Conservation (phyloP, 306 rosid species). For the Vigna radiata region DNA sequence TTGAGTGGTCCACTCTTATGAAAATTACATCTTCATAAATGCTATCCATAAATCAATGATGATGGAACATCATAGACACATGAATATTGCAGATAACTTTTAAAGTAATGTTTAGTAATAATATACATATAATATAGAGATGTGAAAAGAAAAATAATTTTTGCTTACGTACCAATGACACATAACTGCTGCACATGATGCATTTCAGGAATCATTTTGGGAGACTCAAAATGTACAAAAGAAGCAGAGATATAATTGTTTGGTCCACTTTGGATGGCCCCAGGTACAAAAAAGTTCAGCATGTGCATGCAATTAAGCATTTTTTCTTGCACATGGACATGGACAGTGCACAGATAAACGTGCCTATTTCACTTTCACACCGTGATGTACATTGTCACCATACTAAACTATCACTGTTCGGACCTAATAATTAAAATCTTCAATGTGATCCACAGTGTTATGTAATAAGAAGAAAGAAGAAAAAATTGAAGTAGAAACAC, state of each 20-base stretch:
- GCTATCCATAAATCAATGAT: background rate
- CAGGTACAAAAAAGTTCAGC: conserved; percentile 32
- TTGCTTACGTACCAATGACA: background rate
- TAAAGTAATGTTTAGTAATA: background rate
- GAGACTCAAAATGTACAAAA: conserved; percentile 24
- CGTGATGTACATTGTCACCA: background rate
- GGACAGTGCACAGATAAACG: conserved; percentile 9
- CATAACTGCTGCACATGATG: conserved; percentile 16
- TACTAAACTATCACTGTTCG: background rate
- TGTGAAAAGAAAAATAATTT: background rate
- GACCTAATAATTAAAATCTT: background rate
- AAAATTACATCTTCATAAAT: no score
- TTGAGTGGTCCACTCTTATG: no score
- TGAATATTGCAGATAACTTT: background rate
- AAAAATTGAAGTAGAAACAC: background rate
- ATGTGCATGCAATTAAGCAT: conserved; percentile 33
- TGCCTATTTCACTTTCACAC: background rate
- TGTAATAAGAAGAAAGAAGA: background rate
- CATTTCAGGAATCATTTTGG: conserved; percentile 3
- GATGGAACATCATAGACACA: background rate
- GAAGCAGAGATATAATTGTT: conserved; percentile 26
- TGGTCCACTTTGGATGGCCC: conserved; percentile 41
- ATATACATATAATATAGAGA: background rate
- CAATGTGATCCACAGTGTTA: background rate
- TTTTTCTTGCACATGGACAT: conserved; percentile 35